Evolutionary conservation across 1,284 basidiomycete species (phyloP).

Genomic region (Sporisorium exsertum): DNA sequence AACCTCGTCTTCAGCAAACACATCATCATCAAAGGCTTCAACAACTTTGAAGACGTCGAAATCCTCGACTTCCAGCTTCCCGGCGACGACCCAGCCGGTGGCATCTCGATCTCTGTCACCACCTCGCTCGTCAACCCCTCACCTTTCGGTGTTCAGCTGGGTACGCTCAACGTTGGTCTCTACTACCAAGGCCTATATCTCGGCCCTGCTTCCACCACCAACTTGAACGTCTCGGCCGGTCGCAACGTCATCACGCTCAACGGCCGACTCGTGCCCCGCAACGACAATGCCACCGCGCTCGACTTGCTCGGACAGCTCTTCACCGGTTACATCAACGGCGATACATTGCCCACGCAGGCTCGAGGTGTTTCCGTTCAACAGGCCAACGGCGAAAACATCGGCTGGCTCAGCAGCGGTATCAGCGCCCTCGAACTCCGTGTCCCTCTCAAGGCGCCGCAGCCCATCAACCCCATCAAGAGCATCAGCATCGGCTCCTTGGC

Average conservation of each 20-base stretch:
- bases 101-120: constrained; percentile 77
- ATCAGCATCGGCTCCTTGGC: constrained; percentile 78
- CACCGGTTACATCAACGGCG: constrained; percentile 80
- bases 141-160: constrained; percentile 80
- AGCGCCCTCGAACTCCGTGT: constrained; percentile 75
- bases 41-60: constrained; percentile 76
- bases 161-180: constrained; percentile 78
- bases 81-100: constrained; percentile 77
- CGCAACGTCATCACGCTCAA: constrained; percentile 76
- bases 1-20: constrained; percentile 59
- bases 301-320: constrained; percentile 76
- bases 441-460: constrained; percentile 75
- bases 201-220: constrained; percentile 73
- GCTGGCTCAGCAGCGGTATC: constrained; percentile 79
- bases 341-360: constrained; percentile 75
- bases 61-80: constrained; percentile 80
- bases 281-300: constrained; percentile 72
- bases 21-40: constrained; percentile 73
- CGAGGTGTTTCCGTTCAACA: constrained; percentile 73
- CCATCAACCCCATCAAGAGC: constrained; percentile 78
- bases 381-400: constrained; percentile 75
- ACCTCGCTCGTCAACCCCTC: constrained; percentile 78
- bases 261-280: constrained; percentile 76
- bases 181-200: constrained; percentile 76
- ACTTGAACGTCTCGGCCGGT: constrained; percentile 70